Evolutionary conservation across 768 basidiomycete species (phyloP).

Genomic region (Rhodotorula toruloides): DNA sequence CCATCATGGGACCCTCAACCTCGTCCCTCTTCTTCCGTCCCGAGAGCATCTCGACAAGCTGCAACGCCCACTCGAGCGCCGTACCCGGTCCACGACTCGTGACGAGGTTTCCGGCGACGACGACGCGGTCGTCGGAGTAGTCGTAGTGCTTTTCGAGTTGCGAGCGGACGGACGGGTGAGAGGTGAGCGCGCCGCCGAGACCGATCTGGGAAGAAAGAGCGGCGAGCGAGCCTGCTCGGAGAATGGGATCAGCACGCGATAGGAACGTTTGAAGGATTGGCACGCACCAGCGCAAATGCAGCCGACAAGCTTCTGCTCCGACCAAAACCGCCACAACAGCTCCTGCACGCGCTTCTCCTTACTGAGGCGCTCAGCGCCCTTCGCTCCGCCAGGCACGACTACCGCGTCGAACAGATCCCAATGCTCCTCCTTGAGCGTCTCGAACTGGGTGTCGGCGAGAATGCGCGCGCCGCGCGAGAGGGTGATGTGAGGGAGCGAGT

Average conservation of each 20-base stretch:
- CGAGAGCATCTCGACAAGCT: constrained; percentile 27
- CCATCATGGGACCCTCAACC: constrained; percentile 28
- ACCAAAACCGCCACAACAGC: constrained; percentile 14
- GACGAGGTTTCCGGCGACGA: constrained; percentile 28
- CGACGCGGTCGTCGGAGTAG: constrained; percentile 37
- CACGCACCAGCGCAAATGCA: constrained; percentile 35
- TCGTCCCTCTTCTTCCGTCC: constrained; percentile 35
- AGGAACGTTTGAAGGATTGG: neutral
- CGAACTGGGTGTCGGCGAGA: constrained; percentile 35
- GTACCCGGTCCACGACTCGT: constrained; percentile 36
- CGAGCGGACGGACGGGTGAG: constrained; percentile 32
- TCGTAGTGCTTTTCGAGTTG: constrained; percentile 36
- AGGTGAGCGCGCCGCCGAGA: constrained; percentile 28
- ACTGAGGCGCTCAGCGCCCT: constrained; percentile 35
- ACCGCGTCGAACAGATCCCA: constrained; percentile 34
- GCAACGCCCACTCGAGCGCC: constrained; percentile 28
- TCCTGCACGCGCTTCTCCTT: constrained; percentile 14
- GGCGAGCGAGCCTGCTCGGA: constrained; percentile 21
- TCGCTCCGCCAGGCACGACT: constrained; percentile 35
- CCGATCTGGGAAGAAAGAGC: constrained; percentile 30
- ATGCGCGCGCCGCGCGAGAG: constrained; percentile 33
- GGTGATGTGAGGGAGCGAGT: constrained; percentile 35
- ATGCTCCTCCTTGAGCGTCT: constrained; percentile 22
- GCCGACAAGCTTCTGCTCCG: constrained; percentile 26
- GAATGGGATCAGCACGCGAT: neutral